These are phyloP conservation scores for Tritrichomonas musculus DNA, from an alignment of 208 protist species.

Conservation along the genomic window DNA sequence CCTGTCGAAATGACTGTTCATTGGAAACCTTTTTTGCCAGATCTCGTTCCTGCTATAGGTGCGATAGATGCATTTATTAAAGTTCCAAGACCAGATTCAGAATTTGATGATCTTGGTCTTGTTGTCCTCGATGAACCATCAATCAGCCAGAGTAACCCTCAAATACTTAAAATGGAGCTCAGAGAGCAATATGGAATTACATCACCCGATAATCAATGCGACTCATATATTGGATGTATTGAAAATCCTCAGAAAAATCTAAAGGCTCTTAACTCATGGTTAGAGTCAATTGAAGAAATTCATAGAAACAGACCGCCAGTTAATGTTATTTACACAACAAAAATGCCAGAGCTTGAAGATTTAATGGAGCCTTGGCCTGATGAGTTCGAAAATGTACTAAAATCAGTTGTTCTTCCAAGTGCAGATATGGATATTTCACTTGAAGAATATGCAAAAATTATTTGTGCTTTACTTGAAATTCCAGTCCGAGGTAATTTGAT, in stretches of 20 bases:
- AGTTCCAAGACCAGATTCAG: constrained; percentile 28
- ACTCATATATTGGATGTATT: neutral
- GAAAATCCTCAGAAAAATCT: neutral
- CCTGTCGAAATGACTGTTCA: neutral
- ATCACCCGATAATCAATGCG: neutral
- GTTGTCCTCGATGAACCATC: constrained; percentile 19
- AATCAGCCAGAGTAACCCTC: neutral
- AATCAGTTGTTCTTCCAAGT: constrained; percentile 67
- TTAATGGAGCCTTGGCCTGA: constrained; percentile 67
- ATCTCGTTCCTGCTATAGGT: neutral
- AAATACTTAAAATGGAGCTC: neutral
- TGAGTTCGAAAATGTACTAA: constrained; percentile 79
- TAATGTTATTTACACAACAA: neutral
- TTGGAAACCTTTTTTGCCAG: constrained; percentile 29
- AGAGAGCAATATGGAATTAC: neutral
- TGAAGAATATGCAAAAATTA: constrained; percentile 74
- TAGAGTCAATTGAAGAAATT: constrained; percentile 31
- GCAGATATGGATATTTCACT: constrained; percentile 76
- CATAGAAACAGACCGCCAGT: neutral
- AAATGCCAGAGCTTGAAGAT: constrained; percentile 21
- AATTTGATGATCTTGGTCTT: neutral
- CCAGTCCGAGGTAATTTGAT: constrained; percentile 79
- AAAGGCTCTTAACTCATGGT: neutral
- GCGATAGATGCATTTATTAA: constrained; percentile 29
- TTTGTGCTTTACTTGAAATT: constrained; percentile 87